A percentile compares a stretch with the other conserved stretches of the same genome.
These are phyloP conservation scores for Candida palmyrensis DNA, from an alignment of 805 yeast genomes.

Conservation along the genomic window DNA sequence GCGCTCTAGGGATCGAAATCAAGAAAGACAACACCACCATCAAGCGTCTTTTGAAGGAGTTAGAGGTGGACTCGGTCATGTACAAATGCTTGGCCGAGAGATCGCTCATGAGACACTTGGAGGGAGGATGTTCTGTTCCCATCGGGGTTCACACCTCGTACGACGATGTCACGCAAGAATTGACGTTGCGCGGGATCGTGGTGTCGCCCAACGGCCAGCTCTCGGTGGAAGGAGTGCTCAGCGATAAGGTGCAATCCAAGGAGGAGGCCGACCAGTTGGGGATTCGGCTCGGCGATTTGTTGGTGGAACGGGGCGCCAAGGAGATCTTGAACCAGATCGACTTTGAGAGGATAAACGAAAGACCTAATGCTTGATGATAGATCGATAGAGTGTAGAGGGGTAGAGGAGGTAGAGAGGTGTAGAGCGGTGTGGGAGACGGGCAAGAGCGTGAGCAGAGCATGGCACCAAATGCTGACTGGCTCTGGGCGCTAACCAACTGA, in stretches of 20 bases:
- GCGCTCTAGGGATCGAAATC: slow-evolving; percentile 92
- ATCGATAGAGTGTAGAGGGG: too few species aligned
- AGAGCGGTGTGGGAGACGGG: too few species aligned
- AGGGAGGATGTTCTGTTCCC: slow-evolving; percentile 98
- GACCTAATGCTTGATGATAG: slow-evolving; percentile 19
- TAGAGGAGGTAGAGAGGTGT: too few species aligned
- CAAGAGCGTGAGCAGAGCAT: too few species aligned
- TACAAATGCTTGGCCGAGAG: slow-evolving; percentile 85
- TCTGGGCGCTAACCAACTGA: too few species aligned
- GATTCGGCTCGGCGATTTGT: slow-evolving; percentile 54
- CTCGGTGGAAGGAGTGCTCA: slow-evolving; percentile 54
- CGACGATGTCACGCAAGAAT: slow-evolving; percentile 34
- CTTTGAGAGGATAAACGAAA: slow-evolving; percentile 53
- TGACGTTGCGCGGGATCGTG: slow-evolving; percentile 65
- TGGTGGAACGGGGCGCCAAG: slow-evolving; percentile 78
- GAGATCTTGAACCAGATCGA: slow-evolving; percentile 76
- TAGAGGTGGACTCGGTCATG: slow-evolving; percentile 63
- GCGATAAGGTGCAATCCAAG: slow-evolving; percentile 32
- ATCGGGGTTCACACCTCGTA: slow-evolving; percentile 78
- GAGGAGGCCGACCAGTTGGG: slow-evolving; percentile 73
- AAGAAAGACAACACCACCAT: slow-evolving; percentile 61
- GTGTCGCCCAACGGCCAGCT: slow-evolving; percentile 79
- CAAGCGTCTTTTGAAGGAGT: slow-evolving; percentile 52
- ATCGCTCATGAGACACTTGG: slow-evolving; percentile 76
- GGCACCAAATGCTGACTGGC: too few species aligned